Conservation (phyloP, 129 eudicot genomes). For the Rutidosis leptorrhynchoides region DNA sequence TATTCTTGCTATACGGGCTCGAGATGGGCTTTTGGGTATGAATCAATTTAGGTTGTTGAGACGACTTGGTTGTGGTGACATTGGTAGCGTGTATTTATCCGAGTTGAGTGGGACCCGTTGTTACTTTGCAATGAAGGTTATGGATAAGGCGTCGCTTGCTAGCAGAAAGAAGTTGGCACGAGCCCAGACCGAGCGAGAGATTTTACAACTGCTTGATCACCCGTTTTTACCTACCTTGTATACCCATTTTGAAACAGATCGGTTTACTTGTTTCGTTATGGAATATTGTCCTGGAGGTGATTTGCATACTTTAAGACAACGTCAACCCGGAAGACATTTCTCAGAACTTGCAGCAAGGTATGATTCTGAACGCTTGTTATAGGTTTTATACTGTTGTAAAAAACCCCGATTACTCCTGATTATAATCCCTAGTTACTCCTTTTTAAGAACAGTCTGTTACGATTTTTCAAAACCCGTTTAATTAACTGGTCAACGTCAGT, state of each 20-base stretch:
- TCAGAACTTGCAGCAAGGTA: constrained; percentile 90
- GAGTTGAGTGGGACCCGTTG: constrained; percentile 76
- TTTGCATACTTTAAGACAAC: constrained; percentile 71
- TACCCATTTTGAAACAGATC: constrained; percentile 80
- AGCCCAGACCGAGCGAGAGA: constrained; percentile 77
- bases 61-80: constrained; percentile 78
- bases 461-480: too few species aligned
- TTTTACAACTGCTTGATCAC: constrained; percentile 81
- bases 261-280: constrained; percentile 82
- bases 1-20: constrained; percentile 57
- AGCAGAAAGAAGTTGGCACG: constrained; percentile 68
- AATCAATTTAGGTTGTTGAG: constrained; percentile 70
- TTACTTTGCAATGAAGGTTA: constrained; percentile 86
- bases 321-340: constrained; percentile 86
- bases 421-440: too few species aligned
- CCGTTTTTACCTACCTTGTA: constrained; percentile 85
- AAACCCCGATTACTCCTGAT: too few species aligned
- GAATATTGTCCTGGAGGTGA: constrained; percentile 93
- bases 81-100: constrained; percentile 77
- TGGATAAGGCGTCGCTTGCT: constrained; percentile 79
- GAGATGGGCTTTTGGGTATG: constrained; percentile 81
- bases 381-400: too few species aligned
- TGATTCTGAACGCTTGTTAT: constrained; percentile 1
- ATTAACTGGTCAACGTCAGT: too few species aligned
- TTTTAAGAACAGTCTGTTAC: too few species aligned